Conservation (phyloP, 73 alveolate species). For the Paramecium pentaurelia region DNA sequence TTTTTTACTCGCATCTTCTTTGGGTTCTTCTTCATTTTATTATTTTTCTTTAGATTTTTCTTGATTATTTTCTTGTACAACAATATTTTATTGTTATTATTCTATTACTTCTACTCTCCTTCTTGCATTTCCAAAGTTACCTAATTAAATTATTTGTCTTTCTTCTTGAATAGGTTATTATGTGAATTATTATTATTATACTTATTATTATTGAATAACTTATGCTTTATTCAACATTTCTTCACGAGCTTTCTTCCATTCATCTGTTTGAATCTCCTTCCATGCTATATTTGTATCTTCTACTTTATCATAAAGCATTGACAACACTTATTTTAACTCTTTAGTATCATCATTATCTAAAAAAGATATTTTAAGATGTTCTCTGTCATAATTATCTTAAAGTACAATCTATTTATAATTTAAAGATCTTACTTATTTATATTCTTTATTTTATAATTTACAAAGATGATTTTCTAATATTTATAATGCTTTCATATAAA, state of each 20-base stretch:
- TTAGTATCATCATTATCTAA: neutral
- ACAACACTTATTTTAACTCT: neutral
- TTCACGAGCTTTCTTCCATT: neutral
- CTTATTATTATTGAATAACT: neutral
- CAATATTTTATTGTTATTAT: neutral
- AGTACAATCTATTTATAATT: neutral
- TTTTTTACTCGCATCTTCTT: neutral
- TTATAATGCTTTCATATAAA: neutral
- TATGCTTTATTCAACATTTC: neutral
- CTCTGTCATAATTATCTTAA: neutral
- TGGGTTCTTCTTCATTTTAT: neutral
- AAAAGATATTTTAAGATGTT: neutral
- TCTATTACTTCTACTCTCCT: neutral
- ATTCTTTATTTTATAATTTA: neutral
- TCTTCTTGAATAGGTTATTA: constrained; percentile 11
- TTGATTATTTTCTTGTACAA: neutral
- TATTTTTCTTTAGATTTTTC: neutral
- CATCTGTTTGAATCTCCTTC: constrained; percentile 7
- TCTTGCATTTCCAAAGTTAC: constrained; percentile 30
- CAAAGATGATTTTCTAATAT: constrained; percentile 19
- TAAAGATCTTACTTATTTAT: neutral
- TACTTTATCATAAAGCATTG: neutral
- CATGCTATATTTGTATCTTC: neutral
- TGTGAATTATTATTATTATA: neutral
- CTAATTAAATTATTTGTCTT: constrained; percentile 9